phyloP scores from a whole-genome alignment of 2,329 filamentous ascomycete species.

The Tolypocladium amazonense region DNA sequence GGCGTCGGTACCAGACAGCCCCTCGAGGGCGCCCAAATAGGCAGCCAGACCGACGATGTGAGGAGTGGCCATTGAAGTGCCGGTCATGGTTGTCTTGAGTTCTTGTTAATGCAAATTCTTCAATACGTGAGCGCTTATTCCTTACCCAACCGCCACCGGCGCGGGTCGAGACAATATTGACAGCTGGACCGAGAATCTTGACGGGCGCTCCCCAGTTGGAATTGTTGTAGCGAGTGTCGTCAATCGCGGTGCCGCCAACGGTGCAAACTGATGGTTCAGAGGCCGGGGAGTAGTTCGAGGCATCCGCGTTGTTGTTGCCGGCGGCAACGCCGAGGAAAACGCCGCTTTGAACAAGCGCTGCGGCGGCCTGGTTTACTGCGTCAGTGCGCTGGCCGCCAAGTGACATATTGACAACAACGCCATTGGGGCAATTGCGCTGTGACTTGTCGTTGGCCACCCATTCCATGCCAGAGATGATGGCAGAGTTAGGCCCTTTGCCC shows the following conservation, averaged over 20 bases:
- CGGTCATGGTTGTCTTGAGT: conserved; percentile 23
- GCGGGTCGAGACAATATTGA: conserved; percentile 31
- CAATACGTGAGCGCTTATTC: not conserved
- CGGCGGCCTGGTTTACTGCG: conserved; percentile 35
- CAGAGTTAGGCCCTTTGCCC: conserved; percentile 23
- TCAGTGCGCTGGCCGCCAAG: conserved; percentile 32
- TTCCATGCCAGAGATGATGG: conserved; percentile 29
- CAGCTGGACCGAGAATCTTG: conserved; percentile 34
- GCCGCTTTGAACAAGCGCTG: conserved; percentile 26
- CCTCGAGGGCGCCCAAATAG: conserved; percentile 6
- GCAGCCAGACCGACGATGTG: conserved; percentile 29
- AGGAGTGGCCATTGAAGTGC: conserved; percentile 37
- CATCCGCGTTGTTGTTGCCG: conserved; percentile 33
- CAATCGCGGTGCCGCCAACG: conserved; percentile 28
- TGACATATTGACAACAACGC: conserved; percentile 39
- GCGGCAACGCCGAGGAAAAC: conserved; percentile 41
- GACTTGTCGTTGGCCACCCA: conserved; percentile 23
- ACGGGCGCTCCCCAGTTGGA: conserved; percentile 36
- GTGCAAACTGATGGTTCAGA: conserved; percentile 33
- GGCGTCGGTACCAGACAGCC: conserved; percentile 25
- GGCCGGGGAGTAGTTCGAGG: conserved; percentile 28
- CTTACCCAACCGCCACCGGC: conserved; percentile 22
- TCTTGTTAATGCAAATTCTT: conserved; percentile 3
- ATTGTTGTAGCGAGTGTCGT: conserved; percentile 26
- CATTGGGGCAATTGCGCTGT: conserved; percentile 23